Evolutionary conservation across 768 basidiomycete species (phyloP).

Genomic region (Cantharellus cinnabarinus): DNA sequence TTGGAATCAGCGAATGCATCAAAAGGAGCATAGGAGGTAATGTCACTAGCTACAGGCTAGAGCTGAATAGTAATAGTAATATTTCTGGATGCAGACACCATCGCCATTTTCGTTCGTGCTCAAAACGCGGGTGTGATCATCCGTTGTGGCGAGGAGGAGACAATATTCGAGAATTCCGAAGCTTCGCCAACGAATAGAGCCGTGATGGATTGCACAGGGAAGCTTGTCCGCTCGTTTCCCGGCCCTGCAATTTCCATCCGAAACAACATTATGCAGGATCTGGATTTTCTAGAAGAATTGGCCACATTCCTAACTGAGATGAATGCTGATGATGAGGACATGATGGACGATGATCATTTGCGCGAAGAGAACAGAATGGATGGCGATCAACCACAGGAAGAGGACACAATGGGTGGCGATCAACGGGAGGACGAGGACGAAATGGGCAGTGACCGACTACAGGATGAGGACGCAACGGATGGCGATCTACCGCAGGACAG

Average conservation of each 20-base stretch:
- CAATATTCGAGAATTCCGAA: constrained; percentile 28
- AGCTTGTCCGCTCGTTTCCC: constrained; percentile 14
- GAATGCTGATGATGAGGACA: constrained; percentile 8
- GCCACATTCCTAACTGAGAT: constrained; percentile 22
- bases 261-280: constrained; percentile 13
- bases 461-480: too few relatives aligned
- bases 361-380: too few relatives aligned
- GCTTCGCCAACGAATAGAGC: constrained; percentile 18
- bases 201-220: constrained; percentile 23
- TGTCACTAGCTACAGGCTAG: too few relatives aligned
- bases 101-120: constrained; percentile 21
- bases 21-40: too few relatives aligned
- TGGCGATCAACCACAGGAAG: too few relatives aligned
- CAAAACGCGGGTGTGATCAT: constrained; percentile 29
- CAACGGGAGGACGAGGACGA: too few relatives aligned
- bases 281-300: constrained; percentile 18
- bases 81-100: constrained; percentile 15
- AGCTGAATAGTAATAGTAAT: too few relatives aligned
- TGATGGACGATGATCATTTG: too few relatives aligned
- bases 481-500: too few relatives aligned
- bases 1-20: too few relatives aligned
- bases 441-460: too few relatives aligned
- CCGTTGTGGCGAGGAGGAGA: neutral
- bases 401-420: too few relatives aligned
- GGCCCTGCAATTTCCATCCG: constrained; percentile 13